Base-by-base conservation (phyloP, 208 protist species). In the Wallacemonas sp. region DNA sequence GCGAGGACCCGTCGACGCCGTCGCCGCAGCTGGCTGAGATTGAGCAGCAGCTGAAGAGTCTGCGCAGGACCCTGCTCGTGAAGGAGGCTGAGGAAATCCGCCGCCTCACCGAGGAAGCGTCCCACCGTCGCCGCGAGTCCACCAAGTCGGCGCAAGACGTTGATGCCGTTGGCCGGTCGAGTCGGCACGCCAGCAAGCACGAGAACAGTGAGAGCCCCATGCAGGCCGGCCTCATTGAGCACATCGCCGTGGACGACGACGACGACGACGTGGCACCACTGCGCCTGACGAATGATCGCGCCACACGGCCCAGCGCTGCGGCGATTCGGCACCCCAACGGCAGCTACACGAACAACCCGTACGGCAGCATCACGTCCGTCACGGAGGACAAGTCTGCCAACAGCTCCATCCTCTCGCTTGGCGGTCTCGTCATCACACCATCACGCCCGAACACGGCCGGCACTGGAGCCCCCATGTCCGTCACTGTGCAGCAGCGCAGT, bases 331-430 rank as follows among this genome's bases (percentile, higher is more conserved):
- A 76, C 57, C 67, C 63, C 54, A 61, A 76, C 29, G 72, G 73
- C 29, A 76, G 74, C 57, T 79, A 76, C 61, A 80, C 68, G 52
- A 82, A 76, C 69, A 79, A 80, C 55, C 71, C 67, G 14, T 74
- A 80, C 55, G 65, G 68, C 54, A 77, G 65, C 56, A n/a, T 81
- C 55, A 71, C 76, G n/a, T 81, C 76, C 32, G 57, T 81, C 29
- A 30, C 76, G 19, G 76, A 81, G 2, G 76, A 41, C 16, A 4
- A 34, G 6, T 58, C 52, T 12, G 52, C 52, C 3, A 24, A 17
- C 30, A 58, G 36, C 52, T 58, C 52, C 9, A 8, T 39, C 5
- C 19, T 58, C 11, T 58, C 52, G 14, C 30, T 58, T 14, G 52
- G 52, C 9, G 52, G 52, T 29, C 26, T 58, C 2, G 52, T 58